These are phyloP conservation scores for Sungouiozyma intestinalis DNA, from an alignment of 805 yeast genomes.

Conservation along the genomic window DNA sequence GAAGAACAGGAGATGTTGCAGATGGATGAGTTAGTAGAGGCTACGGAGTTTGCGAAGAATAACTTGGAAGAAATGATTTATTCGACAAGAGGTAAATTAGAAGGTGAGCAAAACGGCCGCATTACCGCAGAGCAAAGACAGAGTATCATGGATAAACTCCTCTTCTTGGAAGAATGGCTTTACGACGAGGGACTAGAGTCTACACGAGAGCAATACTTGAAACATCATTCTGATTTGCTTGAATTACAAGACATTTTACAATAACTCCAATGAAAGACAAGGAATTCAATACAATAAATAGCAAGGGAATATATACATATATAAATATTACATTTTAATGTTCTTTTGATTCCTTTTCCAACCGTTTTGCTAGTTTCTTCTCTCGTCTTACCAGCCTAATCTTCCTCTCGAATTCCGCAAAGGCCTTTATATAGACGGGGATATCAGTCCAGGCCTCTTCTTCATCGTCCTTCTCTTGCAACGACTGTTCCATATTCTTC, in stretches of 20 bases:
- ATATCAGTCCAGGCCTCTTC: conserved; percentile 45
- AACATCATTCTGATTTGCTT: background rate
- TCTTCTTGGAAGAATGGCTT: conserved; percentile 86
- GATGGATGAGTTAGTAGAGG: conserved; percentile 92
- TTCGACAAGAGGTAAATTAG: conserved; percentile 92
- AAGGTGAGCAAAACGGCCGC: conserved; percentile 78
- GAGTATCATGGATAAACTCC: conserved; percentile 58
- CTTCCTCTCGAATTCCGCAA: conserved; percentile 71
- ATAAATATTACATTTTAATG: background rate
- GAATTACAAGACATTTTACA: background rate
- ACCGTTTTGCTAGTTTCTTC: conserved; percentile 2
- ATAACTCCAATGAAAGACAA: conserved; percentile 32
- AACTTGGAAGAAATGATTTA: conserved; percentile 97
- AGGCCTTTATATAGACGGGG: conserved; percentile 68
- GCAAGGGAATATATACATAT: background rate
- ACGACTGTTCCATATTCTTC: conserved; percentile 2
- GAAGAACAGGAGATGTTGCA: conserved; percentile 71
- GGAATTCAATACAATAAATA: background rate
- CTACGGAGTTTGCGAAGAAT: conserved; percentile 97
- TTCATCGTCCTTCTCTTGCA: conserved; percentile 9
- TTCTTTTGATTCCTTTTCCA: background rate
- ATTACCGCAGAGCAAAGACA: conserved; percentile 82
- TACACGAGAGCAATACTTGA: background rate
- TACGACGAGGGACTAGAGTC: background rate
- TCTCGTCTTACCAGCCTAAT: conserved; percentile 33